A percentile compares a stretch with the other conserved stretches of the same genome.
These are phyloP conservation scores for Aspergillus sp. DNA, from an alignment of 2,329 filamentous ascomycete species.

Conservation along the genomic window DNA sequence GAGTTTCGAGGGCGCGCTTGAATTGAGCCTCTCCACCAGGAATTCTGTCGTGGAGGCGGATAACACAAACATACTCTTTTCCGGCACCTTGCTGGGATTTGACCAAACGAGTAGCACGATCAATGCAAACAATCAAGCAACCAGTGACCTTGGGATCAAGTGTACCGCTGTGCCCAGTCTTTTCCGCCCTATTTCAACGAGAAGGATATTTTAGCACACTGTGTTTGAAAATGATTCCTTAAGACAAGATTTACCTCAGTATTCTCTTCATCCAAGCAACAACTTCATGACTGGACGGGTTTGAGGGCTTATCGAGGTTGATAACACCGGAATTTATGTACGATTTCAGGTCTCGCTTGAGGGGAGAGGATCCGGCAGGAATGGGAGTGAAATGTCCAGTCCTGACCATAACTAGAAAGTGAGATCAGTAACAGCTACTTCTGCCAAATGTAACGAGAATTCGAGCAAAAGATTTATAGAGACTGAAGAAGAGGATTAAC, in stretches of 20 bases:
- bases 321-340: conserved; percentile 98
- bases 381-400: conserved; percentile 98
- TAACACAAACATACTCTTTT: conserved; percentile 98
- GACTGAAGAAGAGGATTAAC: conserved; percentile 9
- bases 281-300: conserved; percentile 97
- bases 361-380: conserved; percentile 83
- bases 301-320: conserved; percentile 96
- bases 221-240: neutral
- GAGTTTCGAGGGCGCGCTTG: conserved; percentile 86
- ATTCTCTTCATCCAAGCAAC: conserved; percentile 99
- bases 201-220: conserved; percentile 18
- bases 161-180: conserved; percentile 97
- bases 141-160: conserved; percentile 98
- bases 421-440: conserved; percentile 18
- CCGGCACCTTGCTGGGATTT: conserved; percentile 98
- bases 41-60: conserved; percentile 92
- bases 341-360: conserved; percentile 92
- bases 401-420: conserved; percentile 72
- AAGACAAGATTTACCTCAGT: conserved; percentile 62
- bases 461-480: conserved; percentile 3
- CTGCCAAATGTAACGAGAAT: neutral
- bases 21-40: conserved; percentile 92
- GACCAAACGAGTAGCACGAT: conserved; percentile 93
- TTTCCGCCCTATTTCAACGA: conserved; percentile 67
- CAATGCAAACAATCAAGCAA: conserved; percentile 91